Evolutionary conservation across 1,139 yeast species (phyloP).

Genomic region (Spathaspora sp.): DNA sequence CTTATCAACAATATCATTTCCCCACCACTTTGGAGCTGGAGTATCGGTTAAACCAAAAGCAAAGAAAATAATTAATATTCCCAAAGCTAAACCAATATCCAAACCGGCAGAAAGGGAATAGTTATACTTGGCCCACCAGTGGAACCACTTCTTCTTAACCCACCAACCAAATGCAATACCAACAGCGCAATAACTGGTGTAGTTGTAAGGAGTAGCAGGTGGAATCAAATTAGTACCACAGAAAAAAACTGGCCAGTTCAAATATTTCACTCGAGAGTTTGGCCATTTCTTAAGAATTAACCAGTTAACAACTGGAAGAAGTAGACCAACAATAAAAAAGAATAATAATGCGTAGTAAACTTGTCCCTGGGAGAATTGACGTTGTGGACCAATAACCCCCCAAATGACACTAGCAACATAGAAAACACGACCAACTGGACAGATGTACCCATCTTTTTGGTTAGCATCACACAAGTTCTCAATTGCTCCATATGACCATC

Average conservation of each 20-base stretch:
- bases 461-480: constrained; percentile 46
- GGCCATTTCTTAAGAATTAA: constrained; percentile 42
- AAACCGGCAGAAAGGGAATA: constrained; percentile 43
- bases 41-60: constrained; percentile 29
- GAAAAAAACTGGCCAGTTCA: constrained; percentile 50
- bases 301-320: constrained; percentile 32
- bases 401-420: constrained; percentile 48
- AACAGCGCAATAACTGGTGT: constrained; percentile 37
- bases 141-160: constrained; percentile 38
- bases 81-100: constrained; percentile 45
- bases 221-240: constrained; percentile 49
- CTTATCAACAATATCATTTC: constrained; percentile 19
- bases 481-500: constrained; percentile 46
- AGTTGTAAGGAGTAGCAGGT: constrained; percentile 48
- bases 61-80: constrained; percentile 39
- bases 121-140: constrained; percentile 48
- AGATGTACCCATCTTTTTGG: constrained; percentile 41
- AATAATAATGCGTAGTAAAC: constrained; percentile 38
- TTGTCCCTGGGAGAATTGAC: constrained; percentile 40
- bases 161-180: constrained; percentile 31
- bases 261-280: constrained; percentile 39
- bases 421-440: constrained; percentile 46
- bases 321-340: constrained; percentile 44
- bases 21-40: constrained; percentile 41
- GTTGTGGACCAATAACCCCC: constrained; percentile 47